Conservation (phyloP, 2,329 filamentous ascomycete species). For the Ascochyta pisi region DNA sequence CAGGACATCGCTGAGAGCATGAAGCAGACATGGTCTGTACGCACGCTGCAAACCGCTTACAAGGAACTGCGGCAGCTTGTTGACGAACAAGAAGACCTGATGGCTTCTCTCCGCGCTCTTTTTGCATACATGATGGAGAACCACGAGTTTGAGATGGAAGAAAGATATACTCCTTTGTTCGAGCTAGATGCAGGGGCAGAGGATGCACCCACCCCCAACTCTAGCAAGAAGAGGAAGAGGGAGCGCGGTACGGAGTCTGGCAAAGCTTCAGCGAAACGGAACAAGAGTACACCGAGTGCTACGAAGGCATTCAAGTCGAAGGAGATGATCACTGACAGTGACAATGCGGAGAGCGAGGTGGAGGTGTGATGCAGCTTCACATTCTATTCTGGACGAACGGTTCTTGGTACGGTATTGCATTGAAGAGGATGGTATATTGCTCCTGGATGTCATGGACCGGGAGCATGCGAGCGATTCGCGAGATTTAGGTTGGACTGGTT, state of each 20-base stretch:
- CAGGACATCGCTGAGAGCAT: conserved; percentile 15
- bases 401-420: not conserved
- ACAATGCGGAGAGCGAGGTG: conserved; percentile 8
- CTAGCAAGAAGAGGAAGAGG: conserved; percentile 17
- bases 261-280: not conserved
- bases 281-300: not conserved
- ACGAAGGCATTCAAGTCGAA: conserved; percentile 18
- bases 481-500: too few species aligned
- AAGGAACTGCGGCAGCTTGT: conserved; percentile 24
- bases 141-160: conserved; percentile 16
- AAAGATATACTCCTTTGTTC: conserved; percentile 21
- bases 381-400: not conserved
- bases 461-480: not conserved
- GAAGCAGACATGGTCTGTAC: conserved; percentile 25
- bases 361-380: not conserved
- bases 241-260: conserved; percentile 1
- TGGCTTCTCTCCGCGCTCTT: conserved; percentile 29
- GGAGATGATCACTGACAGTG: conserved; percentile 18
- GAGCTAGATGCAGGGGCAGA: not conserved
- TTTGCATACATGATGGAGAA: conserved; percentile 24
- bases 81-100: conserved; percentile 9
- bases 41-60: conserved; percentile 30
- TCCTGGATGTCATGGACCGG: not conserved
- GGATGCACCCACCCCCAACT: not conserved
- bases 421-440: not conserved